These are phyloP conservation scores for Gyromitra esculenta DNA, from an alignment of 2,329 filamentous ascomycete species.

Conservation along the genomic window DNA sequence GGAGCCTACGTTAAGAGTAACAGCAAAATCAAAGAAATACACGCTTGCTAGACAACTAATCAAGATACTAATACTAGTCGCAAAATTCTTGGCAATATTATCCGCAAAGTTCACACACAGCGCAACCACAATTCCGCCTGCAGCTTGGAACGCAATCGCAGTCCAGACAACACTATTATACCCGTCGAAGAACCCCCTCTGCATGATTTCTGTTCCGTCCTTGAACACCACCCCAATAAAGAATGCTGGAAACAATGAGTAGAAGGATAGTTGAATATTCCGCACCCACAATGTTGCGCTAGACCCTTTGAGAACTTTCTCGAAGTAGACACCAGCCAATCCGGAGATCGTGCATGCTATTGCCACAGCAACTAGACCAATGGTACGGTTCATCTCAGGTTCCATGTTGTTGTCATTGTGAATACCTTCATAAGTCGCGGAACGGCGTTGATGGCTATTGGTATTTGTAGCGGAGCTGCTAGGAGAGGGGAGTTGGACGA, in stretches of 20 bases:
- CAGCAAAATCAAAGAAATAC: conserved; percentile 81
- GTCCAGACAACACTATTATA: conserved; percentile 94
- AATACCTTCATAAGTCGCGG: conserved; percentile 91
- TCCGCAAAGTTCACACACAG: conserved; percentile 84
- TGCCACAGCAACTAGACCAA: conserved; percentile 81
- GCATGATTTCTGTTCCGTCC: conserved; percentile 83
- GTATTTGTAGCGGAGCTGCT: conserved; percentile 61
- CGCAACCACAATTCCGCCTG: conserved; percentile 84
- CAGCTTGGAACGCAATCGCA: conserved; percentile 81
- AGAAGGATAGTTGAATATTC: conserved; percentile 93
- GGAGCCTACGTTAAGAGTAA: conserved; percentile 74
- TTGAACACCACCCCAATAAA: conserved; percentile 86
- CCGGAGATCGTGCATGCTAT: conserved; percentile 82
- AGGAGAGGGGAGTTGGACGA: conserved; percentile 80
- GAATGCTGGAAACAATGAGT: conserved; percentile 88
- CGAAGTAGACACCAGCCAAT: conserved; percentile 84
- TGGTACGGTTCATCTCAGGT: conserved; percentile 75
- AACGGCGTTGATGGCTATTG: conserved; percentile 66
- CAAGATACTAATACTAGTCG: conserved; percentile 89
- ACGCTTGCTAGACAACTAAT: conserved; percentile 86
- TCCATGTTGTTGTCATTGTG: conserved; percentile 69
- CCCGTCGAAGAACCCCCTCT: conserved; percentile 90
- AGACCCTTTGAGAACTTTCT: conserved; percentile 92
- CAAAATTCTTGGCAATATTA: conserved; percentile 93
- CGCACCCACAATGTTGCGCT: conserved; percentile 88